phyloP scores from a whole-genome alignment of 2,329 filamentous ascomycete species.

The Trichophyton simii region DNA sequence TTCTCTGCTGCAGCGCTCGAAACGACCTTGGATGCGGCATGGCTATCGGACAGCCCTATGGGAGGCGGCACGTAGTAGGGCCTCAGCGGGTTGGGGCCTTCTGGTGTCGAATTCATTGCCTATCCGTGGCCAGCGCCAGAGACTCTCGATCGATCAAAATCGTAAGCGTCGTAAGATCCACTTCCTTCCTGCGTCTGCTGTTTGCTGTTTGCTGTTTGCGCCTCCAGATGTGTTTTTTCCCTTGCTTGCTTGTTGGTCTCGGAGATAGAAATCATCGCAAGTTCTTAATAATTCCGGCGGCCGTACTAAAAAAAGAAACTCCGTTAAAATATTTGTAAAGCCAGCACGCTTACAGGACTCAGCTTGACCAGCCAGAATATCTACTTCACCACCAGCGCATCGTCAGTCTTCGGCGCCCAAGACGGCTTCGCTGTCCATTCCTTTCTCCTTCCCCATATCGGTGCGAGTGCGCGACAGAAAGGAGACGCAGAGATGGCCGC shows the following conservation, averaged over 20 bases:
- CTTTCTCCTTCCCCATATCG: neutral
- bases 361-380: neutral
- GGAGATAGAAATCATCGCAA: neutral
- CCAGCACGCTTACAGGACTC: neutral
- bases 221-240: constrained; percentile 8
- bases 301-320: neutral
- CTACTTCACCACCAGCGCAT: neutral
- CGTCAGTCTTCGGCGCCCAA: neutral
- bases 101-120: constrained; percentile 36
- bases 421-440: neutral
- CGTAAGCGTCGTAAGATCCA: constrained; percentile 12
- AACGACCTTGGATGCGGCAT: constrained; percentile 24
- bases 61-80: constrained; percentile 54
- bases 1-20: constrained; percentile 29
- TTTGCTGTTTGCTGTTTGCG: constrained; percentile 12
- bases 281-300: neutral
- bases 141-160: neutral
- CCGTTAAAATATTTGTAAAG: neutral
- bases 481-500: neutral
- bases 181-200: neutral
- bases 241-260: neutral
- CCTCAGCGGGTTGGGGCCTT: constrained; percentile 46
- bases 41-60: constrained; percentile 45
- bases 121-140: constrained; percentile 4
- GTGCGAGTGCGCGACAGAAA: neutral